phyloP scores from a whole-genome alignment of 2,329 filamentous ascomycete species.

The Claviceps sp. region DNA sequence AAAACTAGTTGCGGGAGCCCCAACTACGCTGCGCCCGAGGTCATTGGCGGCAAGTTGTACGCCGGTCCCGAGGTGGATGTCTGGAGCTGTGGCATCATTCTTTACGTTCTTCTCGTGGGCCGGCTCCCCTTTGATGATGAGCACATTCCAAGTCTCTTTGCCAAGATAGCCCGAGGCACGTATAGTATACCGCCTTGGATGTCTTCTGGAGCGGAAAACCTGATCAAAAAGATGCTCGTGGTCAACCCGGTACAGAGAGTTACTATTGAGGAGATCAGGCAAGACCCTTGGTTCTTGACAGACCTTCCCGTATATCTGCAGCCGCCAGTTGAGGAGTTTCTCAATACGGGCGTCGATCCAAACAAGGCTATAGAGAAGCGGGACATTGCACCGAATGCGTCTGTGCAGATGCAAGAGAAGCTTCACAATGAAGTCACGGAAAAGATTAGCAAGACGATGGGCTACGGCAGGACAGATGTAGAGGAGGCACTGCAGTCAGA shows the following conservation, averaged over 20 bases:
- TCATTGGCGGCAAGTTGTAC: conserved; percentile 95
- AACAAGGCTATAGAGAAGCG: conserved; percentile 80
- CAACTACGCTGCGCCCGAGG: conserved; percentile 95
- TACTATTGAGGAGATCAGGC: conserved; percentile 83
- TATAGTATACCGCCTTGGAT: conserved; percentile 91
- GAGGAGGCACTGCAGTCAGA: conserved; percentile 84
- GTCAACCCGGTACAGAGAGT: conserved; percentile 91
- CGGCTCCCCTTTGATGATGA: conserved; percentile 94
- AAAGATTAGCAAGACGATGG: conserved; percentile 96
- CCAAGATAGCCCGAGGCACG: conserved; percentile 90
- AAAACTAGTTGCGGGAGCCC: conserved; percentile 97
- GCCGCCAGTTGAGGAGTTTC: conserved; percentile 79
- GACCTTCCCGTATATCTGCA: conserved; percentile 78
- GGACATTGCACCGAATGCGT: conserved; percentile 66
- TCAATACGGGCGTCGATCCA: conserved; percentile 86
- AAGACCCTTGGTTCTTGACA: conserved; percentile 87
- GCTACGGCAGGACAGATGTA: conserved; percentile 88
- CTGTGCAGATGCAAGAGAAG: conserved; percentile 70
- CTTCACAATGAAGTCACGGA: conserved; percentile 85
- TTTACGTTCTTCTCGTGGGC: conserved; percentile 70
- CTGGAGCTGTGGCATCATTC: conserved; percentile 90
- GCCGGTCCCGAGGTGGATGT: conserved; percentile 96
- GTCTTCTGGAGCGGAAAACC: conserved; percentile 62
- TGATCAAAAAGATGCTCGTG: conserved; percentile 89
- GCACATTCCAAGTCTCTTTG: conserved; percentile 92